A percentile compares a stretch with the other conserved stretches of the same genome.
Evolutionary conservation across 140 eudicot genomes (phyloP).

Genomic region (Ambrosia hybrid): DNA sequence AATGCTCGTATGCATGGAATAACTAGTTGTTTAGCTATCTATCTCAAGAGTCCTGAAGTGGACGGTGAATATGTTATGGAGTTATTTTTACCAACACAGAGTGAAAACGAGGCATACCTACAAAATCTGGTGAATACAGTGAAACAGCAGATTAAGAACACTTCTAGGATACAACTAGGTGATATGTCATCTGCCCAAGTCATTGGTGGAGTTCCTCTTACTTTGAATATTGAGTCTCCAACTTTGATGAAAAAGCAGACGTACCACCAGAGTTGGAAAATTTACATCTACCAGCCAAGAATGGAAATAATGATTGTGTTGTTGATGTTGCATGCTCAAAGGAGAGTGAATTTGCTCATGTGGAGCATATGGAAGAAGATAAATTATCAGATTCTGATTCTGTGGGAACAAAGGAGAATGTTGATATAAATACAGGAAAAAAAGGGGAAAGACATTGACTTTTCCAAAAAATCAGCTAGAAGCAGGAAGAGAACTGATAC

Average conservation of each 20-base stretch:
- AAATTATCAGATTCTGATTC: not conserved
- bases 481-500: too few relatives aligned
- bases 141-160: too few relatives aligned
- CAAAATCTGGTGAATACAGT: too few relatives aligned
- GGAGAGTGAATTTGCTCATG: conserved; percentile 7
- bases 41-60: conserved; percentile 7
- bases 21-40: conserved; percentile 14
- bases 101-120: too few relatives aligned
- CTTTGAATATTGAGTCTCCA: not conserved
- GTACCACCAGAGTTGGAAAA: conserved; percentile 1
- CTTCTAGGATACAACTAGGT: too few relatives aligned
- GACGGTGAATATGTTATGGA: conserved; percentile 17
- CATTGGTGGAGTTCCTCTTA: not conserved
- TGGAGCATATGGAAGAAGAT: conserved; percentile 5
- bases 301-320: not conserved
- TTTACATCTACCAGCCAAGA: not conserved
- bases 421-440: too few relatives aligned
- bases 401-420: not conserved
- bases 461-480: too few relatives aligned
- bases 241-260: not conserved
- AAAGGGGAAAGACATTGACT: too few relatives aligned
- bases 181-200: too few relatives aligned
- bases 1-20: conserved; percentile 17
- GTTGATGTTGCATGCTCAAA: too few relatives aligned
- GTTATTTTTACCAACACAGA: too few relatives aligned